These are phyloP conservation scores for Fusarium sp. DNA, from an alignment of 2,329 filamentous ascomycete species.

Conservation along the genomic window DNA sequence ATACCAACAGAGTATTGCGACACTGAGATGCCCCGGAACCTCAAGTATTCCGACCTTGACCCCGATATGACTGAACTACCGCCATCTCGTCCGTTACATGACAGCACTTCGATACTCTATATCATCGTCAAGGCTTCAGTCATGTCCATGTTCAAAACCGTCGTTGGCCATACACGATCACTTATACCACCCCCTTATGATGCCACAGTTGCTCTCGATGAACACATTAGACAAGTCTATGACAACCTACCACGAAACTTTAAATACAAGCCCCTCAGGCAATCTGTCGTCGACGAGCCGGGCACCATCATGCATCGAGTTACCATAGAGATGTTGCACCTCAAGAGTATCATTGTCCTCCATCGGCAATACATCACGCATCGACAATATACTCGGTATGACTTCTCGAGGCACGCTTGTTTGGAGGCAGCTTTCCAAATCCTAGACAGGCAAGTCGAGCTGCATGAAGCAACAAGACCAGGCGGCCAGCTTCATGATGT, in stretches of 20 bases:
- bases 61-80: conserved; percentile 28
- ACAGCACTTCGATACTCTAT: conserved; percentile 44
- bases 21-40: conserved; percentile 37
- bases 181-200: conserved; percentile 25
- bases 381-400: conserved; percentile 23
- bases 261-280: conserved; percentile 43
- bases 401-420: conserved; percentile 43
- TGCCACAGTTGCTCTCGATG: conserved; percentile 40
- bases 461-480: conserved; percentile 54
- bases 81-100: conserved; percentile 29
- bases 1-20: conserved; percentile 50
- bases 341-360: conserved; percentile 53
- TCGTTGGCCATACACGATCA: conserved; percentile 39
- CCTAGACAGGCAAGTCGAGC: conserved; percentile 49
- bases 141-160: conserved; percentile 46
- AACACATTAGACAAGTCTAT: conserved; percentile 41
- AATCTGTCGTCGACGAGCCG: conserved; percentile 48
- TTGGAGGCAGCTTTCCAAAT: conserved; percentile 48
- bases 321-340: conserved; percentile 51
- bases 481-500: conserved; percentile 62
- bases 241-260: conserved; percentile 43
- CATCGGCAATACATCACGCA: conserved; percentile 50
- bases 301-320: conserved; percentile 46
- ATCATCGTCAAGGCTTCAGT: conserved; percentile 50
- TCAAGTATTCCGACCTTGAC: conserved; percentile 40